Base-by-base conservation (phyloP, 108 stramenopile genomes). In the Skeletonema marinoi region DNA sequence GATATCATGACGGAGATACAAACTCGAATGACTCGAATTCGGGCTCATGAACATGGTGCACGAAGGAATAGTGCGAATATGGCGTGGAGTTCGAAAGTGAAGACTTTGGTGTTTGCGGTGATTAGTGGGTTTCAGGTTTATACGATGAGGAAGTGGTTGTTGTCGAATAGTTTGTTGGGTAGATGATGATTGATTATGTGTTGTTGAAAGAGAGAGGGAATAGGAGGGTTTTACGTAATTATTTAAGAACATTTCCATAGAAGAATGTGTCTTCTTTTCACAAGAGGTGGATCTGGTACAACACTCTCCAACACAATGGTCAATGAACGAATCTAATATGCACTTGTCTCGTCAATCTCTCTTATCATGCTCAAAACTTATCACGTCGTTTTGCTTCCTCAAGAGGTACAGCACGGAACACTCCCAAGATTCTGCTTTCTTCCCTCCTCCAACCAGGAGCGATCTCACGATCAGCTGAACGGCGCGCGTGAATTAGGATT, bases 381-480 rank as follows among this genome's bases (percentile, higher is more conserved):
- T 88, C 88, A 46, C 58, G 48, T 33, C 60, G 59, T 65, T 58
- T 65, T 30, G 89, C 89, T 32, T 82, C 71, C 17, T 73, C 66
- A 21, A 91, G 68, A n/a, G 88, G 78, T 17, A 75, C 76, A 1
- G 92, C 90, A 11, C 84, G 81, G 70, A 91, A 89, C 17, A 81
- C 63, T 16, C 92, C 92, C 92, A 73, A 65, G 83, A 88, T 56
- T 29, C 44, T 16, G 16, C 44, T 46, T 65, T 93, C 92, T 73
- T 90, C 88, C 33, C 92, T 71, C 60, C 92, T 32, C 90, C 90
- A 93, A 10, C 92, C 92, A n/a, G n/a, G n/a, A n/a, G n/a, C n/a
- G n/a, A n/a, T n/a, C n/a, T n/a, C n/a, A n/a, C n/a, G n/a, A n/a
- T n/a, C n/a, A n/a, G n/a, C n/a, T n/a, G n/a, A n/a, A n/a, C n/a